Conservation (phyloP, 2,329 filamentous ascomycete genomes). For the Macroventuria anomochaeta region DNA sequence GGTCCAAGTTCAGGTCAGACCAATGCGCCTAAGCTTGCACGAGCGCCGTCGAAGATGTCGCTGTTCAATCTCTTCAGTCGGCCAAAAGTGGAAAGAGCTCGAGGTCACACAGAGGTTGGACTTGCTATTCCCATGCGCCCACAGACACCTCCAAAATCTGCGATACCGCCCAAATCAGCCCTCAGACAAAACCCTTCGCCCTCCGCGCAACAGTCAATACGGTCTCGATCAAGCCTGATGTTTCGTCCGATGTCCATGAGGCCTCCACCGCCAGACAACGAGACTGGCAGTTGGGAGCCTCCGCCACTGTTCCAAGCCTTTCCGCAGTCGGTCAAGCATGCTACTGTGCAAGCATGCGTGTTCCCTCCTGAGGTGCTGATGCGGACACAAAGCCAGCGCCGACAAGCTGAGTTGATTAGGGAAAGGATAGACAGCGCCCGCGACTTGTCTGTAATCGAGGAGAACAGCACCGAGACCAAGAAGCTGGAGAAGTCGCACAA, state of each 20-base stretch:
- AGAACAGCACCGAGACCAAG: constrained; percentile 37
- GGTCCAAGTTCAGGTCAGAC: constrained; percentile 9
- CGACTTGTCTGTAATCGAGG: constrained; percentile 41
- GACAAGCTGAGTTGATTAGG: constrained; percentile 54
- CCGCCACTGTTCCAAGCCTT: constrained; percentile 88
- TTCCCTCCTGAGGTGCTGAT: constrained; percentile 73
- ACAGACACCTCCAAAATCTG: constrained; percentile 34
- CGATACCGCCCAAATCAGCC: constrained; percentile 29
- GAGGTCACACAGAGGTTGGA: constrained; percentile 55
- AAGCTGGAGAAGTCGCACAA: constrained; percentile 54
- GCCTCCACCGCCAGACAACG: constrained; percentile 25
- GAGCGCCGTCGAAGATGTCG: constrained; percentile 54
- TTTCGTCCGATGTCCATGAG: constrained; percentile 42
- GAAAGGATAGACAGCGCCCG: constrained; percentile 47
- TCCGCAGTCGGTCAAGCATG: constrained; percentile 80
- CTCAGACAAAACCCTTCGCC: constrained; percentile 41
- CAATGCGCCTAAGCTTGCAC: constrained; percentile 38
- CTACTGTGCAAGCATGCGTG: constrained; percentile 70
- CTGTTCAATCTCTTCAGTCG: constrained; percentile 58
- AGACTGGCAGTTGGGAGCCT: constrained; percentile 52
- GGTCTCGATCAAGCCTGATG: constrained; percentile 42
- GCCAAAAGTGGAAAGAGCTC: constrained; percentile 57
- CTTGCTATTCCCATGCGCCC: constrained; percentile 47
- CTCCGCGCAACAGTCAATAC: constrained; percentile 37
- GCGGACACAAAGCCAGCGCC: constrained; percentile 62